These are phyloP conservation scores for Areca catechu DNA, from an alignment of 176 grass and related monocot species.

Conservation along the genomic window DNA sequence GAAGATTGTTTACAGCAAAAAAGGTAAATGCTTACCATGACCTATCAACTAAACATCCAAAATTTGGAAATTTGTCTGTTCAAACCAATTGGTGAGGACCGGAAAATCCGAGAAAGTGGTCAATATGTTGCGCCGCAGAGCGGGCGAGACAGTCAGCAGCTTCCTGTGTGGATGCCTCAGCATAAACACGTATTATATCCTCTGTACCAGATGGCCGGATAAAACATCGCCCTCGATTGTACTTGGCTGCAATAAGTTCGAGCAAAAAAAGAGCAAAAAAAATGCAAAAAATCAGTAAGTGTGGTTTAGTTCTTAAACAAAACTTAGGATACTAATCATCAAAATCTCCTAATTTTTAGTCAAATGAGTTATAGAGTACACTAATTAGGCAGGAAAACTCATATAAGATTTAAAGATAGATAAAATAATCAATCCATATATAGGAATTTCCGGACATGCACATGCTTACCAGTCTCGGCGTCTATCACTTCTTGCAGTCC, in stretches of 20 bases:
- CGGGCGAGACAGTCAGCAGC: constrained; percentile 59
- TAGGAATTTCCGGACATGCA: too few relatives aligned
- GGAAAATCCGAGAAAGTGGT: constrained; percentile 29
- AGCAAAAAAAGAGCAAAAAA: background rate
- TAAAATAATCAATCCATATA: too few relatives aligned
- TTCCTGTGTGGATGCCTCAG: constrained; percentile 62
- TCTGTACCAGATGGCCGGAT: constrained; percentile 82
- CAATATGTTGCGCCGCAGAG: constrained; percentile 51
- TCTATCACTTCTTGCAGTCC: constrained; percentile 75
- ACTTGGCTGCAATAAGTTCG: constrained; percentile 37
- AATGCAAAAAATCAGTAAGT: background rate
- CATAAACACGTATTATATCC: constrained; percentile 81
- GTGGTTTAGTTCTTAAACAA: too few relatives aligned
- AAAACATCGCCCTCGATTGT: constrained; percentile 63
- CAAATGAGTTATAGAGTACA: too few relatives aligned
- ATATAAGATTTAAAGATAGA: too few relatives aligned
- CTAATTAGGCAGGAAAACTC: too few relatives aligned
- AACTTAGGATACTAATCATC: too few relatives aligned
- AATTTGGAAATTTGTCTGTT: too few relatives aligned
- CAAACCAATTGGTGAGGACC: background rate
- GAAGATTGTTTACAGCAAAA: too few relatives aligned
- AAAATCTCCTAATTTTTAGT: too few relatives aligned
- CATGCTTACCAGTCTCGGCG: constrained; percentile 40
- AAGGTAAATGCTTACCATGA: too few relatives aligned
- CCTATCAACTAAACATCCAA: too few relatives aligned